These are phyloP conservation scores for Curvularia hawaiiensis DNA, from an alignment of 2,329 filamentous ascomycete genomes.

Conservation along the genomic window DNA sequence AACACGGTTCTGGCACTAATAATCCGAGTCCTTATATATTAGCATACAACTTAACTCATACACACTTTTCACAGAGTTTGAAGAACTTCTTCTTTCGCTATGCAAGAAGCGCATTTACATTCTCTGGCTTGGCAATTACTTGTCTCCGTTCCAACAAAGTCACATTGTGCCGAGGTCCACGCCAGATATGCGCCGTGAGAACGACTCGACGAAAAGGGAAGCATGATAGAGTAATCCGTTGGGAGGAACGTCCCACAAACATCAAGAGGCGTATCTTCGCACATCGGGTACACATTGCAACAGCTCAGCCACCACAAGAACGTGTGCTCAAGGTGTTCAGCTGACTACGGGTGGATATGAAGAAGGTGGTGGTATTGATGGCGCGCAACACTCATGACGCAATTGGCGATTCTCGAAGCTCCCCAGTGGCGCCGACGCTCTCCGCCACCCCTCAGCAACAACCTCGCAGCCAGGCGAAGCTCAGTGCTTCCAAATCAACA, in stretches of 20 bases:
- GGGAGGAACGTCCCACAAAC: background rate
- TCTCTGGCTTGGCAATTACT: background rate
- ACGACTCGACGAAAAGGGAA: background rate
- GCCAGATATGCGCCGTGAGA: background rate
- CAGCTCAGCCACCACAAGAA: background rate
- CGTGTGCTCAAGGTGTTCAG: background rate
- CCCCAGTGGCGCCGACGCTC: slow-evolving; percentile 34
- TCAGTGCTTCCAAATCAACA: slow-evolving; percentile 7
- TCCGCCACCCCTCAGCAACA: slow-evolving; percentile 32
- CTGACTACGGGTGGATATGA: background rate
- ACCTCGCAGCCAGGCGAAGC: background rate
- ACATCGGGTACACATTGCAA: background rate
- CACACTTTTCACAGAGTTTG: no score
- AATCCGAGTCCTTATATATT: background rate
- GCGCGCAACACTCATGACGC: slow-evolving; percentile 31
- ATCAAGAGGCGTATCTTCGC: background rate
- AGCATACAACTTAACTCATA: background rate
- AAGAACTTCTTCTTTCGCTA: background rate
- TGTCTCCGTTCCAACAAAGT: background rate
- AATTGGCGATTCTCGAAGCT: slow-evolving; percentile 31
- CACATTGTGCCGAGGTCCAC: background rate
- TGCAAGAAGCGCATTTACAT: background rate
- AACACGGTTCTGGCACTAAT: slow-evolving; percentile 6
- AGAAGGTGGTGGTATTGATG: slow-evolving; percentile 3
- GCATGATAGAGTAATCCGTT: background rate